phyloP scores from a whole-genome alignment of 2,329 filamentous ascomycete species.

The Metarhizium brunneum region DNA sequence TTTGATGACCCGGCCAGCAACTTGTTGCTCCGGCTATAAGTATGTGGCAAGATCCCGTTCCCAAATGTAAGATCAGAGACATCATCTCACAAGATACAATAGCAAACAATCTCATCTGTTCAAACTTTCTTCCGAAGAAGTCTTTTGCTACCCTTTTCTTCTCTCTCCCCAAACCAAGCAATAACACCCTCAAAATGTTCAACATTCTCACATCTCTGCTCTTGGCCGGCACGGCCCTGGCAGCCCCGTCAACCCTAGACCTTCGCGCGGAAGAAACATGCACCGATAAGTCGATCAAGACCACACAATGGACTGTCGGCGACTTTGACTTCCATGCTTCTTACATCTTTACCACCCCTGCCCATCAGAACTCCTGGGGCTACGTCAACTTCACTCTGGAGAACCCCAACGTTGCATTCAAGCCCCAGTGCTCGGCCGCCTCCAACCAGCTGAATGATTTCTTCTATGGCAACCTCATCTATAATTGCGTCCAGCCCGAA shows the following conservation, averaged over 20 bases:
- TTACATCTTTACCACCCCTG: constrained; percentile 39
- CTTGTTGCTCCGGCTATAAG: not conserved
- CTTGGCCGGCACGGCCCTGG: constrained; percentile 16
- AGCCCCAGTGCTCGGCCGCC: constrained; percentile 27
- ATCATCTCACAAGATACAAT: not conserved
- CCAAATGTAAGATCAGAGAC: not conserved
- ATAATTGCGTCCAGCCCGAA: constrained; percentile 31
- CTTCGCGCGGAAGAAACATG: constrained; percentile 9
- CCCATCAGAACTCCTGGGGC: constrained; percentile 41
- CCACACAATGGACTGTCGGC: constrained; percentile 28
- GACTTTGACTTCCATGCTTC: constrained; percentile 39
- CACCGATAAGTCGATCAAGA: constrained; percentile 11
- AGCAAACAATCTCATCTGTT: not conserved
- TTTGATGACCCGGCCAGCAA: not conserved
- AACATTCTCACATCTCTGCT: constrained; percentile 12
- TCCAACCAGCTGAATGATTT: constrained; percentile 37
- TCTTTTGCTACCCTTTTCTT: not conserved
- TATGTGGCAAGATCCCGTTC: not conserved
- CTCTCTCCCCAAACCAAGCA: not conserved
- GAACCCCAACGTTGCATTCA: constrained; percentile 33
- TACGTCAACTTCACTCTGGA: constrained; percentile 38
- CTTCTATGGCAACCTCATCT: constrained; percentile 38
- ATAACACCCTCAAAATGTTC: constrained; percentile 7
- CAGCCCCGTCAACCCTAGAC: constrained; percentile 10
- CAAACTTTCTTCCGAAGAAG: not conserved